phyloP scores from a whole-genome alignment of 2,329 filamentous ascomycete genomes.

The Monilinia vaccinii-corymbosi region DNA sequence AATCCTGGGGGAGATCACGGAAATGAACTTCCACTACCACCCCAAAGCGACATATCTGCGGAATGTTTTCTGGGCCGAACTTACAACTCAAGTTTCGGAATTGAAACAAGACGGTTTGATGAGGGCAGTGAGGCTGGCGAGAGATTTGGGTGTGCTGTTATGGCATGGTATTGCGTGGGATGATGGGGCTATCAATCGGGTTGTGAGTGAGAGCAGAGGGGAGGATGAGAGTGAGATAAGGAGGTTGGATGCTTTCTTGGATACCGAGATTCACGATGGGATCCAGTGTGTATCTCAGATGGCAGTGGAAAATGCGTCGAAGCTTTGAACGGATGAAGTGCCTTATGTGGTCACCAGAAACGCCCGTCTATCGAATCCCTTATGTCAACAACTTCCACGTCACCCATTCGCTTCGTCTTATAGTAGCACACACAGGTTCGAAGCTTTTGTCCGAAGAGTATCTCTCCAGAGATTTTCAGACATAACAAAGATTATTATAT shows the following conservation, averaged over 20 bases:
- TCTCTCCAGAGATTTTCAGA: no score
- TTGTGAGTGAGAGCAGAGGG: constrained; percentile 43
- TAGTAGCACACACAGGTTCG: no score
- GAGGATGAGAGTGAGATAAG: constrained; percentile 40
- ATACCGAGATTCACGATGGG: neutral
- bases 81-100: constrained; percentile 31
- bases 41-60: constrained; percentile 36
- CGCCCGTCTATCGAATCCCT: neutral
- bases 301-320: neutral
- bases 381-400: no score
- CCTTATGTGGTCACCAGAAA: neutral
- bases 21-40: constrained; percentile 34
- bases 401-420: no score
- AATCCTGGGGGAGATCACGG: constrained; percentile 41
- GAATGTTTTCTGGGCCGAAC: constrained; percentile 39
- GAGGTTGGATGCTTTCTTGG: constrained; percentile 35
- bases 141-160: constrained; percentile 47
- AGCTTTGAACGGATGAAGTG: neutral
- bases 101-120: constrained; percentile 20
- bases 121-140: constrained; percentile 35
- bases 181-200: constrained; percentile 47
- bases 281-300: neutral
- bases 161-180: constrained; percentile 59
- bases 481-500: no score
- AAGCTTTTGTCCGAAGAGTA: no score